Percentiles rank a stretch among this genome's conserved stretches.
These are phyloP conservation scores for Suhomyces bribrorum DNA, from an alignment of 1,139 yeast genomes.

Conservation along the genomic window DNA sequence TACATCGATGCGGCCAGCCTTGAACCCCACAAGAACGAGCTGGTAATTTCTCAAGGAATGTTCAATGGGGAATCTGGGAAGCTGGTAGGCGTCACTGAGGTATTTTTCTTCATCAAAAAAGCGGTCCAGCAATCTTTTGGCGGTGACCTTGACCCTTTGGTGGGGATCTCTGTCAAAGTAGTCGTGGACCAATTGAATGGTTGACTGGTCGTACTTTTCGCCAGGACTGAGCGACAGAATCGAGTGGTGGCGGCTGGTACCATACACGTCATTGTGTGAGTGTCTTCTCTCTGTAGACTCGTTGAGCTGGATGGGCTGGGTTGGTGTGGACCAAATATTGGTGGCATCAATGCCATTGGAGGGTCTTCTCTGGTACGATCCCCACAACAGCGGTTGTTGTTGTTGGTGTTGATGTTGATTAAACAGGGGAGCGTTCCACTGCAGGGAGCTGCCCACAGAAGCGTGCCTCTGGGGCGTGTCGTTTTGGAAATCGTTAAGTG, in stretches of 20 bases:
- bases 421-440: conserved; percentile 1
- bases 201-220: conserved; percentile 1
- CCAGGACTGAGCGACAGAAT: neutral
- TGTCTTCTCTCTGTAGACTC: conserved; percentile 24
- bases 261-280: conserved; percentile 27
- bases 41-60: conserved; percentile 34
- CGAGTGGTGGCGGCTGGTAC: neutral
- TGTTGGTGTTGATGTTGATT: too few relatives aligned
- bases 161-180: conserved; percentile 45
- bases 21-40: conserved; percentile 73
- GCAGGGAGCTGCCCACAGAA: conserved; percentile 4
- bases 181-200: conserved; percentile 29
- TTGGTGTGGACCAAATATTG: conserved; percentile 14
- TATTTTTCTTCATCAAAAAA: conserved; percentile 25
- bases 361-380: conserved; percentile 7
- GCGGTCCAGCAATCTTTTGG: conserved; percentile 17
- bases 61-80: conserved; percentile 47
- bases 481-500: conserved; percentile 3
- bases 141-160: conserved; percentile 39
- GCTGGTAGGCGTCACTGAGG: conserved; percentile 35
- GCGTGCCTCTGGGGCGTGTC: conserved; percentile 2
- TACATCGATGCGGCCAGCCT: conserved; percentile 84
- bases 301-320: conserved; percentile 5
- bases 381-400: conserved; percentile 10
- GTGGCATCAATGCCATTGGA: conserved; percentile 13